Evolutionary conservation across 129 eudicot species (phyloP).

Genomic region (Chrysanthemum seticuspe): DNA sequence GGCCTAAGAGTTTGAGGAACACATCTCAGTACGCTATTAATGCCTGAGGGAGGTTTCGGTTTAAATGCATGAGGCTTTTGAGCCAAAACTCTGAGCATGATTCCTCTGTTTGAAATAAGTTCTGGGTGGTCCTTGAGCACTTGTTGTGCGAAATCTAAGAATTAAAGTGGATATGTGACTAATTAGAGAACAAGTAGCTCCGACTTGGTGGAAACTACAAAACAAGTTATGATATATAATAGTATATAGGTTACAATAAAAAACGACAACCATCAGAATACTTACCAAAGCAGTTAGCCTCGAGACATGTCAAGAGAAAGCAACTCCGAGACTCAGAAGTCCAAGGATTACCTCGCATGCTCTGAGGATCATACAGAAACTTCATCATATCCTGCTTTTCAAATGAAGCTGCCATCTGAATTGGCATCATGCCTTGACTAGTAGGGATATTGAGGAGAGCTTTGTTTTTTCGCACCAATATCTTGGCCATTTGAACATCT

Average conservation of each 20-base stretch:
- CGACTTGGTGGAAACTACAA: too few relatives aligned
- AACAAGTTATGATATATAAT: not conserved
- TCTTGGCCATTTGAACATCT: not conserved
- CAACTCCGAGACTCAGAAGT: not conserved
- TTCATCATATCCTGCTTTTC: not conserved
- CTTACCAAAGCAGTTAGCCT: not conserved
- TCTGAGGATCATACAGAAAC: not conserved
- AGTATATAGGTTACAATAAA: not conserved
- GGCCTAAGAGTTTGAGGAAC: not conserved
- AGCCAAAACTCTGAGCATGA: slow-evolving; percentile 4
- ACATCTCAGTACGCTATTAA: too few relatives aligned
- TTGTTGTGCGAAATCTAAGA: too few relatives aligned
- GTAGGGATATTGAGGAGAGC: not conserved
- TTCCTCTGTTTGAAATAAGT: not conserved
- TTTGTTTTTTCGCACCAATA: not conserved
- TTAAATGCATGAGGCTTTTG: not conserved
- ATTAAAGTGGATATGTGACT: too few relatives aligned
- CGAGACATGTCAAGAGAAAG: not conserved
- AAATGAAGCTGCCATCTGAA: not conserved
- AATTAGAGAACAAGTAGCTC: too few relatives aligned
- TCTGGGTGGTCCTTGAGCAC: not conserved
- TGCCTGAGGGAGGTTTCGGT: not conserved
- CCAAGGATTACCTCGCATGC: not conserved
- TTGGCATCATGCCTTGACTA: not conserved
- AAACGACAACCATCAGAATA: not conserved